Percentiles rank a stretch among this genome's conserved stretches.
phyloP scores from a whole-genome alignment of 225 moss, liverwort and hornwort species.

The Bryoerythrophyllum caledonicum region DNA sequence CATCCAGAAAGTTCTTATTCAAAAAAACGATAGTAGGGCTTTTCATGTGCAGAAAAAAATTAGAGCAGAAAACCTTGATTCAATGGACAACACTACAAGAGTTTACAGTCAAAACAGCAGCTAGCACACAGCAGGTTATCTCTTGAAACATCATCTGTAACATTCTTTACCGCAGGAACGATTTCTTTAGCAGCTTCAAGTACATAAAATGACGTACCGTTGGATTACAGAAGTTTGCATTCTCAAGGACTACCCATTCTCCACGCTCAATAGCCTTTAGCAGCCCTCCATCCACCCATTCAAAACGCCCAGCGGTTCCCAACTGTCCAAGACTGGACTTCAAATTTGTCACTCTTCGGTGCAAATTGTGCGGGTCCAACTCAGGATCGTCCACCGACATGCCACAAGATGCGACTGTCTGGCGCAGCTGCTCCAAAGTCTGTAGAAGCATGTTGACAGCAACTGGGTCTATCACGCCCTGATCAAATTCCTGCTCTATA shows the following conservation, averaged over 20 bases:
- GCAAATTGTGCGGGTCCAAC: constrained; percentile 56
- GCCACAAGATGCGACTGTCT: constrained; percentile 46
- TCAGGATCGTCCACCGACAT: constrained; percentile 42
- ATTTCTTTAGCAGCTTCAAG: background rate
- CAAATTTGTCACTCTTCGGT: constrained; percentile 48
- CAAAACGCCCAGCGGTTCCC: constrained; percentile 84
- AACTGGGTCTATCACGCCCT: constrained; percentile 57
- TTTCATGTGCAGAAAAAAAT: constrained; percentile 3
- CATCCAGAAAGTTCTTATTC: constrained; percentile 2
- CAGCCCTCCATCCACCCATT: constrained; percentile 96
- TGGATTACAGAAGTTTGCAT: constrained; percentile 95
- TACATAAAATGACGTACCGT: constrained; percentile 70
- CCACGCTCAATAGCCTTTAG: constrained; percentile 86
- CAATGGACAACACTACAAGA: background rate
- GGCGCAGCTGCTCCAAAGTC: constrained; percentile 67
- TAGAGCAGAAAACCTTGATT: background rate
- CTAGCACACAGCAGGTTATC: constrained; percentile 1
- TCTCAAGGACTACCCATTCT: constrained; percentile 96
- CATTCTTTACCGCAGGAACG: background rate
- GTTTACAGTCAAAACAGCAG: constrained; percentile 5
- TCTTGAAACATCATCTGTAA: constrained; percentile 3
- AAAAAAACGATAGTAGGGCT: background rate
- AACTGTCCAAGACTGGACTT: constrained; percentile 58
- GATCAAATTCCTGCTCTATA: constrained; percentile 50
- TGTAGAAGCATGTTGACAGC: constrained; percentile 80